Percentiles rank a stretch among this genome's conserved stretches.
Conservation (phyloP, 768 basidiomycete genomes). For the Lentinula sp. region DNA sequence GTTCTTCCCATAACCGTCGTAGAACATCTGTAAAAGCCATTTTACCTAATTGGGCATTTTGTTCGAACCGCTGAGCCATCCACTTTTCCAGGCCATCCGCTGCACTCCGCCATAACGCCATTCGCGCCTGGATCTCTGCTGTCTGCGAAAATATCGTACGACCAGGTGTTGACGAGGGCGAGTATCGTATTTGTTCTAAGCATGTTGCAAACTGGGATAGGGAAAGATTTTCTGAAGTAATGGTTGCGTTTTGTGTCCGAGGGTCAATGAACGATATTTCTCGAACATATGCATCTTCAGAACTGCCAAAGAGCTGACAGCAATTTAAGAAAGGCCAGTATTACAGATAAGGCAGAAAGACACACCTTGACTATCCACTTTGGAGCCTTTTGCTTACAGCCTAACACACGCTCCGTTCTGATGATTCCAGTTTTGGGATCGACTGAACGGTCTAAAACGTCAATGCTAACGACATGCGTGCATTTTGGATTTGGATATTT, state of each 20-base stretch:
- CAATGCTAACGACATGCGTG: slow-evolving; percentile 81
- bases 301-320: slow-evolving; percentile 81
- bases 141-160: slow-evolving; percentile 80
- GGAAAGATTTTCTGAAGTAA: slow-evolving; percentile 90
- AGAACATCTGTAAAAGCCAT: slow-evolving; percentile 88
- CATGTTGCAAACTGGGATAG: slow-evolving; percentile 93
- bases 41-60: slow-evolving; percentile 88
- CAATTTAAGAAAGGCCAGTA: slow-evolving; percentile 23
- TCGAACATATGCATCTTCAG: slow-evolving; percentile 90
- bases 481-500: slow-evolving; percentile 96
- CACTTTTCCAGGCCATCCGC: slow-evolving; percentile 82
- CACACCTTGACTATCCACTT: slow-evolving; percentile 86
- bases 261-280: slow-evolving; percentile 95
- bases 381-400: slow-evolving; percentile 90
- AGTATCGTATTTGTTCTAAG: slow-evolving; percentile 85
- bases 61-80: slow-evolving; percentile 84
- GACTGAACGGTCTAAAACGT: slow-evolving; percentile 80
- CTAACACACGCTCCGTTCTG: slow-evolving; percentile 84
- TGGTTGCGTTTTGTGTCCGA: slow-evolving; percentile 67
- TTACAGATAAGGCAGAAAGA: background rate
- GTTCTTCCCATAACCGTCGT: slow-evolving; percentile 69
- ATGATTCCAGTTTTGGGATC: slow-evolving; percentile 84
- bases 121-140: slow-evolving; percentile 84
- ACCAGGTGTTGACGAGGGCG: slow-evolving; percentile 48
- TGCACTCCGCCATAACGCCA: slow-evolving; percentile 74